Conservation (phyloP, 495 filamentous ascomycete genomes). For the Penicillium nucicola region DNA sequence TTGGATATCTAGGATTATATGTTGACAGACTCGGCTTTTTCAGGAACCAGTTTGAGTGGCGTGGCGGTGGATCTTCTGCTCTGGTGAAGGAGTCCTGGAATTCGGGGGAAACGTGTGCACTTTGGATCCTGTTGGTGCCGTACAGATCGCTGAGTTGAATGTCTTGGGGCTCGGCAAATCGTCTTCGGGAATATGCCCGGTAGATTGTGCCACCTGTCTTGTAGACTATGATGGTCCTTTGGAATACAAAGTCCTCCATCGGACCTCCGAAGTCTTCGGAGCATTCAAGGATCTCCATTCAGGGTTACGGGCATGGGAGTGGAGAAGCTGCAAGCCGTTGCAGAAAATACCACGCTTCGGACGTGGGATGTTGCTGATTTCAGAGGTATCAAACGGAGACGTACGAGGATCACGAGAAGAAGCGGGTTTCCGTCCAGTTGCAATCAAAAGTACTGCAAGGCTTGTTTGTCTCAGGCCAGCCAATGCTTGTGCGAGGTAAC, state of each 20-base stretch:
- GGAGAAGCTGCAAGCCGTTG: background rate
- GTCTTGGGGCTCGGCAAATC: background rate
- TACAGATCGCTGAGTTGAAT: background rate
- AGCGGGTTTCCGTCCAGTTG: background rate
- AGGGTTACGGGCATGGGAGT: background rate
- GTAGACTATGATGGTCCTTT: constrained; percentile 1
- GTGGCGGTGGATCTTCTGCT: background rate
- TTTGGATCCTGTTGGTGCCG: background rate
- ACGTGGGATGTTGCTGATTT: background rate
- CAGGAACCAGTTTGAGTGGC: background rate
- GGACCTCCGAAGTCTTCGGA: constrained; percentile 3
- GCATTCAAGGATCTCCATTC: constrained; percentile 5
- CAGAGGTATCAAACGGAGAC: background rate
- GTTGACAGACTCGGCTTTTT: constrained; percentile 7
- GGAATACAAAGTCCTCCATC: background rate
- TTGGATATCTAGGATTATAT: constrained; percentile 4
- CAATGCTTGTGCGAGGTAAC: background rate
- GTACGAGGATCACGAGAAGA: background rate
- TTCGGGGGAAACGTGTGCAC: background rate
- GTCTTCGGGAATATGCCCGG: background rate
- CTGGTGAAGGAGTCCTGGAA: constrained; percentile 5
- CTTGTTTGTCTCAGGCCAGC: background rate
- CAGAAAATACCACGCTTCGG: too few species aligned
- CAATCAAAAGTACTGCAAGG: background rate
- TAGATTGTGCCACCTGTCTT: background rate